Conservation (phyloP, 208 protist species). For the Wallacemonas sp. region DNA sequence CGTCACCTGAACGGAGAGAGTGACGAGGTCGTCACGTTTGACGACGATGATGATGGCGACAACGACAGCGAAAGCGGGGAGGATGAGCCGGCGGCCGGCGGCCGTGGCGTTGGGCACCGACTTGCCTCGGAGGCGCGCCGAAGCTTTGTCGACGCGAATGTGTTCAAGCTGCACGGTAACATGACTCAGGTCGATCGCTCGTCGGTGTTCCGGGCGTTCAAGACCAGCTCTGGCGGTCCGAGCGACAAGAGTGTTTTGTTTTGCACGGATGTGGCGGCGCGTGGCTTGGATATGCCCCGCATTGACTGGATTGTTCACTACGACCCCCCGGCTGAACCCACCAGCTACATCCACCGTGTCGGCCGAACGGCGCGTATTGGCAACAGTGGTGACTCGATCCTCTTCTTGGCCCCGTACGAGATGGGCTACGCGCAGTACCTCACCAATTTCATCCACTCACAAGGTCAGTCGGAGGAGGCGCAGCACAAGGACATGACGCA, state of each 20-base stretch:
- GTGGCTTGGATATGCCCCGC: constrained; percentile 95
- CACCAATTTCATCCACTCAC: constrained; percentile 68
- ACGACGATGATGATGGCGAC: constrained; percentile 94
- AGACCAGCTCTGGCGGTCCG: constrained; percentile 30
- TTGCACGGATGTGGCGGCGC: constrained; percentile 95
- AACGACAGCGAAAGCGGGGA: constrained; percentile 29
- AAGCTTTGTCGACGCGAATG: constrained; percentile 76
- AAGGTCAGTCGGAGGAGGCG: constrained; percentile 22
- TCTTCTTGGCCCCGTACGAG: constrained; percentile 94
- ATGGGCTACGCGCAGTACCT: constrained; percentile 88
- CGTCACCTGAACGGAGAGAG: constrained; percentile 39
- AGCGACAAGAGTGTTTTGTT: constrained; percentile 90
- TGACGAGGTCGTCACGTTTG: constrained; percentile 61
- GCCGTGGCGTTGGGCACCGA: constrained; percentile 31
- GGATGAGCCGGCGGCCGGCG: neutral
- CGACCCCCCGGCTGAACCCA: constrained; percentile 95
- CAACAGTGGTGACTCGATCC: constrained; percentile 89
- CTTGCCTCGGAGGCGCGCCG: constrained; percentile 13
- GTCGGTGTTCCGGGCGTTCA: constrained; percentile 92
- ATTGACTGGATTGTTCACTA: constrained; percentile 98
- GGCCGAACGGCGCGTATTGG: constrained; percentile 96
- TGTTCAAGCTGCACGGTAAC: constrained; percentile 96
- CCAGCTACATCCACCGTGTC: constrained; percentile 96
- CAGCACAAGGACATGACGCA: constrained; percentile 81
- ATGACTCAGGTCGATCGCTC: constrained; percentile 94